Percentiles rank a stretch among this genome's conserved stretches.
These are phyloP conservation scores for Ogataea ramenticola DNA, from an alignment of 805 yeast genomes.

Conservation along the genomic window DNA sequence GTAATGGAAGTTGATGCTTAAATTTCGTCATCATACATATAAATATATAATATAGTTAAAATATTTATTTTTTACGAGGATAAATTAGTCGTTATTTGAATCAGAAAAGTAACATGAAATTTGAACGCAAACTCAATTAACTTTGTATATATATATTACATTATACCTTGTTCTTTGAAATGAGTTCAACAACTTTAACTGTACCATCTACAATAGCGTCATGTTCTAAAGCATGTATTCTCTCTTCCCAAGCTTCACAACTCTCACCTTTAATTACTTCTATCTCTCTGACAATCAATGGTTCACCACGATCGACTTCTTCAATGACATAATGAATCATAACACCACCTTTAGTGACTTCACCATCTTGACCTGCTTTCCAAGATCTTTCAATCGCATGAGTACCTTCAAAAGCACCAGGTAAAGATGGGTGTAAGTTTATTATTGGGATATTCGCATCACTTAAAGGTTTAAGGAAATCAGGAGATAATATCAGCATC, in stretches of 20 bases:
- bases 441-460: constrained; percentile 66
- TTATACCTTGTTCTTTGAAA: no score
- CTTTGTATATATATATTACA: no score
- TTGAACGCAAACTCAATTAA: no score
- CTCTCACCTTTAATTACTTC: constrained; percentile 66
- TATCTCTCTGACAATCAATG: constrained; percentile 75
- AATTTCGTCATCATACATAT: no score
- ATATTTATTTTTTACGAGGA: background rate
- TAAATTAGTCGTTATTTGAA: no score
- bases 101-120: no score
- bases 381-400: constrained; percentile 96
- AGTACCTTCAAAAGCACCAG: constrained; percentile 95
- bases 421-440: constrained; percentile 94
- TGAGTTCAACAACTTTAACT: constrained; percentile 38
- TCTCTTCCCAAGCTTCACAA: constrained; percentile 68
- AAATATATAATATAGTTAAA: no score
- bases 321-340: constrained; percentile 97
- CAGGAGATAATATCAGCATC: constrained; percentile 86
- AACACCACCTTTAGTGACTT: constrained; percentile 72
- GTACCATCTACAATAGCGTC: constrained; percentile 92
- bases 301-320: constrained; percentile 91
- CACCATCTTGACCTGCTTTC: constrained; percentile 88
- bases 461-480: constrained; percentile 61
- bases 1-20: constrained; percentile 46
- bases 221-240: constrained; percentile 84